A percentile compares a stretch with the other conserved stretches of the same genome.
Conservation (phyloP, 345 rosid genomes). For the Lumnitzera littorea region DNA sequence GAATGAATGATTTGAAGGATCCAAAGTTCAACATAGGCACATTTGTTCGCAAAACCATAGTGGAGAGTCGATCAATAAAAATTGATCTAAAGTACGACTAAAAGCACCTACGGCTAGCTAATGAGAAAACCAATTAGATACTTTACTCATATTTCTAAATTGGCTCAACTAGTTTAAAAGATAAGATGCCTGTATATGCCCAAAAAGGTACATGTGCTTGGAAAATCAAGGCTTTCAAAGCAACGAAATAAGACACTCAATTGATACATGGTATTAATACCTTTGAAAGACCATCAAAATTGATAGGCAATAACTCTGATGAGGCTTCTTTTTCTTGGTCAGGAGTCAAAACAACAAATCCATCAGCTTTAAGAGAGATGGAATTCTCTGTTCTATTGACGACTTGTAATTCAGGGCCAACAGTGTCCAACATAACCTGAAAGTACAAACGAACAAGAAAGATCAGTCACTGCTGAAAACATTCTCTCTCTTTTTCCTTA, state of each 20-base stretch:
- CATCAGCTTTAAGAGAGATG: conserved; percentile 75
- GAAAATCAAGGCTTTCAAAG: background rate
- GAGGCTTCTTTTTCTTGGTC: conserved; percentile 73
- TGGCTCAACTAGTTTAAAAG: too few species aligned
- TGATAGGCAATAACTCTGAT: conserved; percentile 80
- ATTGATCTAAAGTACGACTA: too few species aligned
- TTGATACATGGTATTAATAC: conserved; percentile 14
- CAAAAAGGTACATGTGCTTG: background rate
- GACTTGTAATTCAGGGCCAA: conserved; percentile 92
- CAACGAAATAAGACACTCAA: background rate
- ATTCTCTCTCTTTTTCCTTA: too few species aligned
- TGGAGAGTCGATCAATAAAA: too few species aligned
- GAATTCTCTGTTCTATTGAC: conserved; percentile 63
- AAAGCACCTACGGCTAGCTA: too few species aligned
- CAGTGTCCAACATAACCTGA: conserved; percentile 95
- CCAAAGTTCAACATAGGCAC: too few species aligned
- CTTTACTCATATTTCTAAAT: too few species aligned
- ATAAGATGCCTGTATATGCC: background rate
- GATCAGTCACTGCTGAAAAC: background rate
- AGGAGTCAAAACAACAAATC: conserved; percentile 65
- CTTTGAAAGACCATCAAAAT: conserved; percentile 82
- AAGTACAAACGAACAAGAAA: background rate
- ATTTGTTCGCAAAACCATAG: too few species aligned
- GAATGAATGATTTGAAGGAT: too few species aligned
- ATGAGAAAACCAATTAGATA: too few species aligned